These are phyloP conservation scores for Coriaria nepalensis DNA, from an alignment of 306 rosid genomes.

Conservation along the genomic window DNA sequence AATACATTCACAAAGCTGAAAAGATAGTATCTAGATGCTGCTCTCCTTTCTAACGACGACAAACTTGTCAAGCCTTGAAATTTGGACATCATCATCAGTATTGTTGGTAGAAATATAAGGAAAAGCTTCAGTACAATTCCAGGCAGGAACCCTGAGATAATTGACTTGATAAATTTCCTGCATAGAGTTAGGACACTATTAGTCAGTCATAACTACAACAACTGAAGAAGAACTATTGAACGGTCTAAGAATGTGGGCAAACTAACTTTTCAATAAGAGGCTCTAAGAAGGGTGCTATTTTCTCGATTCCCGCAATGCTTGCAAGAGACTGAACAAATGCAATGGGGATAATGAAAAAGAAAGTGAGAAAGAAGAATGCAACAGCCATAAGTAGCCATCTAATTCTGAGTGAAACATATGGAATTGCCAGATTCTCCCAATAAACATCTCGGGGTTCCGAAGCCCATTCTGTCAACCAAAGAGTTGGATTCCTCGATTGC, in stretches of 20 bases:
- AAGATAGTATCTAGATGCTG: constrained; percentile 81
- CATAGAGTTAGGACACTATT: constrained; percentile 17
- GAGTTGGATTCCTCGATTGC: constrained; percentile 77
- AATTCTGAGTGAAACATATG: constrained; percentile 69
- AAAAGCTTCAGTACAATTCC: constrained; percentile 89
- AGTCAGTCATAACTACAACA: too few species aligned
- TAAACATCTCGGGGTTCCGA: constrained; percentile 89
- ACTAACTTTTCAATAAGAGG: constrained; percentile 41
- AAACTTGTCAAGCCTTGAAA: constrained; percentile 67
- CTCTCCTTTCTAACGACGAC: constrained; percentile 79
- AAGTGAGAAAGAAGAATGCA: constrained; percentile 91
- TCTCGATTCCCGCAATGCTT: constrained; percentile 67
- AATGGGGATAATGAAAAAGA: constrained; percentile 96
- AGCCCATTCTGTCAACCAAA: constrained; percentile 97
- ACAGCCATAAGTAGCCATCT: constrained; percentile 69
- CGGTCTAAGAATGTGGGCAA: constrained; percentile 3
- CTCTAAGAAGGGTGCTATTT: constrained; percentile 55
- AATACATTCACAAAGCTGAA: constrained; percentile 78
- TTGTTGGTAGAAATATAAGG: constrained; percentile 79
- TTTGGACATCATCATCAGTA: constrained; percentile 96
- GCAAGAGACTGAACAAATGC: constrained; percentile 85
- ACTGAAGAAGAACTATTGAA: too few species aligned
- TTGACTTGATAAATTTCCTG: constrained; percentile 54
- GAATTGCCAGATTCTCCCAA: constrained; percentile 86
- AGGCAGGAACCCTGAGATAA: constrained; percentile 80